These are phyloP conservation scores for Entomortierella lignicola DNA, from an alignment of 192 early-diverging fungal genomes.

Conservation along the genomic window DNA sequence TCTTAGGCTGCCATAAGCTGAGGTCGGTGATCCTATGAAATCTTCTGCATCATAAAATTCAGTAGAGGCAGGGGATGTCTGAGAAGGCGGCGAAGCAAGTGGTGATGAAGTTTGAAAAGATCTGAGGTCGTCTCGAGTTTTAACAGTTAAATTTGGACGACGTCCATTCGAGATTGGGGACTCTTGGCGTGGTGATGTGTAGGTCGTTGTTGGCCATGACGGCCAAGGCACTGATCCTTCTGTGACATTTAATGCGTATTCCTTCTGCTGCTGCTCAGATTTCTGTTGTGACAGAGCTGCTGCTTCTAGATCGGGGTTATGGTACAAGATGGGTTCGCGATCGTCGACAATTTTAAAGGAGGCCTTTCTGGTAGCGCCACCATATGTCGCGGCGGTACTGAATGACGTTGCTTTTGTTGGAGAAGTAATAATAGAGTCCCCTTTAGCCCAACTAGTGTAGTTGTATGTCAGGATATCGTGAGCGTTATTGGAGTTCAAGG, in stretches of 20 bases:
- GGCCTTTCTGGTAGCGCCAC: constrained; percentile 4
- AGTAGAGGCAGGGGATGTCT: not conserved
- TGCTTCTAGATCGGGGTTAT: not conserved
- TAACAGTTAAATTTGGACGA: not conserved
- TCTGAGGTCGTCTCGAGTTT: not conserved
- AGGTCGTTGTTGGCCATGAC: constrained; percentile 29
- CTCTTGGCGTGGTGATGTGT: not conserved
- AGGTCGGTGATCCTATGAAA: no score
- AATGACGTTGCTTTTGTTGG: not conserved
- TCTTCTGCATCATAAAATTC: constrained; percentile 1
- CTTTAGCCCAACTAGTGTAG: no score
- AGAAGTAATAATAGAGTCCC: no score
- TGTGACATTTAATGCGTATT: constrained; percentile 4
- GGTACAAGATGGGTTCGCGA: constrained; percentile 32
- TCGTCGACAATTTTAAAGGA: constrained; percentile 11
- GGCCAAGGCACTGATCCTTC: constrained; percentile 41
- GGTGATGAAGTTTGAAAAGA: not conserved
- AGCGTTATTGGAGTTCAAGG: constrained; percentile 2
- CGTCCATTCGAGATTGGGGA: not conserved
- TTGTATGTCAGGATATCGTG: constrained; percentile 9
- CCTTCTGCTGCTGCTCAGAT: not conserved
- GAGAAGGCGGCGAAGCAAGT: not conserved
- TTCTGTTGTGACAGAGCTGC: not conserved
- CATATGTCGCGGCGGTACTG: not conserved
- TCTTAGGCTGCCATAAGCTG: no score